Base-by-base conservation (phyloP, 2,329 filamentous ascomycete species). In the Fusarium nanum region DNA sequence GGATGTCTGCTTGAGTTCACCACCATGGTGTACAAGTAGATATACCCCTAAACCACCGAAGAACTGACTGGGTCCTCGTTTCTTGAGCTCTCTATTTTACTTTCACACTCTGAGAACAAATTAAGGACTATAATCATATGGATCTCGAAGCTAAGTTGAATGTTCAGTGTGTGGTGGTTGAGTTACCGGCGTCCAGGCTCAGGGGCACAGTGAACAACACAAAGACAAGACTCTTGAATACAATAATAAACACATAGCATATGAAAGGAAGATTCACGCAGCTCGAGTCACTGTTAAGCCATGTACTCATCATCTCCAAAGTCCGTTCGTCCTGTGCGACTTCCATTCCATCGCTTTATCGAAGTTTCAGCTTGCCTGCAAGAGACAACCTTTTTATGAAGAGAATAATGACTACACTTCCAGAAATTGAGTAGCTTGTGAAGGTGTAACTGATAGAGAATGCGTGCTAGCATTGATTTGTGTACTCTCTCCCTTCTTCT, bases 201-300 rank as follows among this genome's bases (percentile, higher is more conserved):
- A 34, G 32, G 32, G 32, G 32, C 32, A 18, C 4, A 34, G 32
- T 16, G 32, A 9, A 34, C 7, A 34, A 18, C 32, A 34, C 27
- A 16, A 16, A 12, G 18, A 34, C 13, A 12, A 27, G n/a, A 41
- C 13, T 52, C 32, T 9, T 9, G n/a, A 9, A 2, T 27, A 3
- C 6, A 13, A 16, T 5, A 8, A 16, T 2, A 13, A 16, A 10
- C 22, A 41, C 4, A 28, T 16, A 10, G 5, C 1, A 8, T 14
- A n/a, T 37, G 9, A 12, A 37, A 3, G 18, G 10, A 9, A 11
- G 2, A 3, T 6, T 6, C 2, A 10, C 5, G 5, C n/a, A 37
- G 18, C 10, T n/a, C 10, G 7, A n/a, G 0, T 12, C 18, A 7
- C 10, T n/a, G 10, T 11, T n/a, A n/a, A n/a, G 9, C 11, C 5